Conservation (phyloP, 2,329 filamentous ascomycete genomes). For the Dactylellina haptotyla region DNA sequence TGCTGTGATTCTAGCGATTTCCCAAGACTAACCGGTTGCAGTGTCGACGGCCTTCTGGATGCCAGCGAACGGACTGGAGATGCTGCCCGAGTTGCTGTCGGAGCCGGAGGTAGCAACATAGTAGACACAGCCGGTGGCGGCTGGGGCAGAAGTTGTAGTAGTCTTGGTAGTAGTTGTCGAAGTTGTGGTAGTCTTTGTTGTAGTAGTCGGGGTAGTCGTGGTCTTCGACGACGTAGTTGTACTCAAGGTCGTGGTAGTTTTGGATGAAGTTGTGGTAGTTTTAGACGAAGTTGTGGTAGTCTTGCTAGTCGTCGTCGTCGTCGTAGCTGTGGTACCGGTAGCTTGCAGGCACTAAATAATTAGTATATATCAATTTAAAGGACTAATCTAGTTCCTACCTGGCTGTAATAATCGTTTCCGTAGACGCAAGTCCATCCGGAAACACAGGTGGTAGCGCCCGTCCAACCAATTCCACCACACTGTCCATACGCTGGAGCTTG, state of each 20-base stretch:
- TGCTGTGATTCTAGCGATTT: too few species aligned
- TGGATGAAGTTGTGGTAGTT: neutral
- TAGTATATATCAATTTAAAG: neutral
- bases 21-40: too few species aligned
- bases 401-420: constrained; percentile 54
- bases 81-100: constrained; percentile 61
- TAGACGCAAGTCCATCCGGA: constrained; percentile 54
- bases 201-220: neutral
- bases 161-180: constrained; percentile 1
- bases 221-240: neutral
- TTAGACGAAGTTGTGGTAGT: constrained; percentile 5
- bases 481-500: neutral
- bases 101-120: constrained; percentile 65
- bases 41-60: constrained; percentile 65
- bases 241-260: constrained; percentile 5
- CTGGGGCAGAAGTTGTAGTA: constrained; percentile 22
- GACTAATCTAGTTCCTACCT: constrained; percentile 7
- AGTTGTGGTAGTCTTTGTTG: neutral
- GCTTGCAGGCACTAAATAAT: neutral
- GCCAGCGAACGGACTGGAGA: constrained; percentile 63
- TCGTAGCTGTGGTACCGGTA: constrained; percentile 6
- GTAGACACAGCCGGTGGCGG: constrained; percentile 60
- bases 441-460: constrained; percentile 47
- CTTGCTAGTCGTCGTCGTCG: constrained; percentile 5
- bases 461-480: neutral